phyloP scores from a whole-genome alignment of 805 yeast genomes.

The Cyberlindnera americana region DNA sequence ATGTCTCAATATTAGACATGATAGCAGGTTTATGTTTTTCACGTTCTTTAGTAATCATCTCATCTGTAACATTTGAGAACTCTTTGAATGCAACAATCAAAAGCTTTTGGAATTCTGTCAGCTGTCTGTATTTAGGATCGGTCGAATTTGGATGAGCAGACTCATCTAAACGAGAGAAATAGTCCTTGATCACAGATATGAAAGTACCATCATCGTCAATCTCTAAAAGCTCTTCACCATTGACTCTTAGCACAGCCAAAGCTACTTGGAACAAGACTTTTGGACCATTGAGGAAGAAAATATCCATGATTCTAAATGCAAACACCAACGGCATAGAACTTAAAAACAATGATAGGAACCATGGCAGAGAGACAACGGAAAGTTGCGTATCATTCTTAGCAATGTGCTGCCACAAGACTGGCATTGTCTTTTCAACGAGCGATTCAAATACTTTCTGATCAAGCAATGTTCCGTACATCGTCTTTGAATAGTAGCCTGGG shows the following conservation, averaged over 20 bases:
- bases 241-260: conserved; percentile 80
- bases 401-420: conserved; percentile 82
- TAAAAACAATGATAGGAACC: conserved; percentile 89
- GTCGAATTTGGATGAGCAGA: conserved; percentile 72
- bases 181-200: conserved; percentile 78
- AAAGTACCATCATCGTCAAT: conserved; percentile 92
- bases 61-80: conserved; percentile 76
- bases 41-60: conserved; percentile 65
- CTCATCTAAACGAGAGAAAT: conserved; percentile 72
- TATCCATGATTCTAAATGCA: conserved; percentile 89
- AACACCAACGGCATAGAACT: conserved; percentile 93
- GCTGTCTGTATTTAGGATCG: conserved; percentile 57
- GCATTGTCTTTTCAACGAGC: conserved; percentile 85
- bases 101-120: conserved; percentile 85
- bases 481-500: conserved; percentile 94
- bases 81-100: conserved; percentile 91
- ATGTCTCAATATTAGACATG: conserved; percentile 79
- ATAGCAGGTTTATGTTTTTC: conserved; percentile 70
- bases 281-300: conserved; percentile 86
- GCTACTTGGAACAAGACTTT: conserved; percentile 89
- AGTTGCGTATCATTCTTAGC: conserved; percentile 78
- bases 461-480: conserved; percentile 94
- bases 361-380: conserved; percentile 89
- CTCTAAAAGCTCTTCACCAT: conserved; percentile 76
- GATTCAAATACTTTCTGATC: conserved; percentile 94